Evolutionary conservation across 345 rosid species (phyloP).

Genomic region (Citrus hindsii): DNA sequence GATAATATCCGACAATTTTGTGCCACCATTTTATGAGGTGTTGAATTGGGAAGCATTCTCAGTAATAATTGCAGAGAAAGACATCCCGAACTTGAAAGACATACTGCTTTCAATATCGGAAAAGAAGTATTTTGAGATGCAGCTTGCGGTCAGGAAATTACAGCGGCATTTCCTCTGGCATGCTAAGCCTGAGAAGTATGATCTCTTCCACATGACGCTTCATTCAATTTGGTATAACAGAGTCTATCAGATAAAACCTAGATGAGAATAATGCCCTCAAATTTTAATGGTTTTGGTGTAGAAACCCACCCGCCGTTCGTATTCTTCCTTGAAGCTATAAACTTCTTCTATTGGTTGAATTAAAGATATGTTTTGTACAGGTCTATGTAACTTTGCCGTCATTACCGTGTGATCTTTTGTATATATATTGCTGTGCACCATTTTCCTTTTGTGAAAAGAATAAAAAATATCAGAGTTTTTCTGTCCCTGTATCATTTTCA

Average conservation of each 20-base stretch:
- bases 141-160: conserved; percentile 65
- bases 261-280: conserved; percentile 22
- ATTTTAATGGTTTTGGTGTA: neutral
- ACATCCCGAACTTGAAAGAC: conserved; percentile 69
- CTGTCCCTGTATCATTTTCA: too few relatives aligned
- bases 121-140: conserved; percentile 65
- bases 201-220: conserved; percentile 88
- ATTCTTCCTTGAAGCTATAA: neutral
- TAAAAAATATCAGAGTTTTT: too few relatives aligned
- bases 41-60: conserved; percentile 80
- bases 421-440: neutral
- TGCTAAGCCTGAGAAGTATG: conserved; percentile 71
- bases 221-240: conserved; percentile 91
- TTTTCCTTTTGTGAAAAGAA: neutral
- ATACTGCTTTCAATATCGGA: conserved; percentile 58
- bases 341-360: neutral
- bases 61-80: conserved; percentile 71
- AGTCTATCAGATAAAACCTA: conserved; percentile 72
- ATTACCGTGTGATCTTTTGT: neutral
- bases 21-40: conserved; percentile 86
- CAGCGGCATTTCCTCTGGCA: conserved; percentile 93
- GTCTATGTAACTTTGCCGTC: neutral
- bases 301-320: neutral
- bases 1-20: conserved; percentile 82
- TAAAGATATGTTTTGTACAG: neutral